Evolutionary conservation across 2,329 filamentous ascomycete species (phyloP).

Genomic region (Aspergillus glaucus): DNA sequence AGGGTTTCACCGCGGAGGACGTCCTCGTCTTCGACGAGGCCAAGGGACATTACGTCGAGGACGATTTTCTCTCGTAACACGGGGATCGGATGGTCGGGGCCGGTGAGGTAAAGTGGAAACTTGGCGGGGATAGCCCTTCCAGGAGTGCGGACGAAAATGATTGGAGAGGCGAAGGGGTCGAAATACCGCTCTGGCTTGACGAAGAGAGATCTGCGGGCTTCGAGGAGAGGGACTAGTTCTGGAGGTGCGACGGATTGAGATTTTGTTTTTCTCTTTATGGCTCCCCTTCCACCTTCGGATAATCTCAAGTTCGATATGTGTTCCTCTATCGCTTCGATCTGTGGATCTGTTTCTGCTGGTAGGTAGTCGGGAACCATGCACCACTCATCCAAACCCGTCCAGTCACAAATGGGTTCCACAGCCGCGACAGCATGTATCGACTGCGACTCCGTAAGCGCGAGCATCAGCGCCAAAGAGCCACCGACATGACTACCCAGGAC

Average conservation of each 20-base stretch:
- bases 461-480: conserved; percentile 38
- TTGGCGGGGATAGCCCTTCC: conserved; percentile 32
- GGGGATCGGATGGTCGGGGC: conserved; percentile 29
- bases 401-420: conserved; percentile 33
- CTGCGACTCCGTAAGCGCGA: conserved; percentile 36
- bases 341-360: background rate
- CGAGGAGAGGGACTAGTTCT: conserved; percentile 31
- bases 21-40: background rate
- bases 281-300: background rate
- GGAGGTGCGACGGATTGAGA: conserved; percentile 12
- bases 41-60: background rate
- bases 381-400: conserved; percentile 37
- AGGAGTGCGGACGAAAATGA: conserved; percentile 37
- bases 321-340: no score
- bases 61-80: conserved; percentile 14
- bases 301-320: background rate
- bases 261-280: conserved; percentile 6
- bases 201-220: conserved; percentile 32
- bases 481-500: conserved; percentile 32
- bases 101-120: conserved; percentile 29
- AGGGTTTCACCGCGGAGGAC: background rate
- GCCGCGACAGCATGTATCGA: conserved; percentile 28
- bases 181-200: conserved; percentile 34
- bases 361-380: conserved; percentile 15
- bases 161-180: conserved; percentile 39